Evolutionary conservation across 2,329 filamentous ascomycete genomes (phyloP), one percentile per base, ranked within the genome.

Genomic region (Pseudocercospora fijiensis): DNA sequence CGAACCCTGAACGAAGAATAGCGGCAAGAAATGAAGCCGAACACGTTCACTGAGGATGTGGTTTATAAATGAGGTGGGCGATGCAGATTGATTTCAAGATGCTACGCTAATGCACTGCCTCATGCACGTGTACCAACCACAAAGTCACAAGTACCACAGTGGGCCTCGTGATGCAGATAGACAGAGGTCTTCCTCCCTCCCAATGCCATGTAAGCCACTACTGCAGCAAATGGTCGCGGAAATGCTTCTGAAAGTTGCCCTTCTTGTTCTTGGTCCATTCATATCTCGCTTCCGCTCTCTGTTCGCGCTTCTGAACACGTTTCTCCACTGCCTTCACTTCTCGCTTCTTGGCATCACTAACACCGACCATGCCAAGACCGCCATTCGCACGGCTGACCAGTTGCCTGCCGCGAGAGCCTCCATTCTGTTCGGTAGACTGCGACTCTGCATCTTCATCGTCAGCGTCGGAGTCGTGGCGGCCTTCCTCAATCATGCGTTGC

Each of bases 241-340:
- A 90, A 76, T 90, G 87, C 79, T 90, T 90, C 76, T 96, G 91
- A 81, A 85, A 85, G 79, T 97, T 96, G 65, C 81, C 83, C 72
- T 85, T 85, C 80, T 86, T 89, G 73, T 94, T 88, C 72, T 92
- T 84, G 30, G 85, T 84, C 79, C 87, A 90, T 66, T 90, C 84
- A 70, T 88, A 88, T 67, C 83, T 83, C 73, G 71, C 72, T 64
- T 76, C 67, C 27, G 69, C 78, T 63, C 76, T 74, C 68, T 88
- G 83, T 70, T 88, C 86, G 62, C 85, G 81, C 73, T 87, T 90
- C 65, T 86, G 83, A 62, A 88, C 86, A 71, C 88, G 85, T 77
- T 89, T 87, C 78, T 94, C 90, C 8, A 85, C 83, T 53, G 84
- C 84, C 22, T 81, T 78, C 18, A 90, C 86, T 67, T 88, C 86